These are phyloP conservation scores for Phylloporus sp. DNA, from an alignment of 768 basidiomycete species.

Conservation along the genomic window DNA sequence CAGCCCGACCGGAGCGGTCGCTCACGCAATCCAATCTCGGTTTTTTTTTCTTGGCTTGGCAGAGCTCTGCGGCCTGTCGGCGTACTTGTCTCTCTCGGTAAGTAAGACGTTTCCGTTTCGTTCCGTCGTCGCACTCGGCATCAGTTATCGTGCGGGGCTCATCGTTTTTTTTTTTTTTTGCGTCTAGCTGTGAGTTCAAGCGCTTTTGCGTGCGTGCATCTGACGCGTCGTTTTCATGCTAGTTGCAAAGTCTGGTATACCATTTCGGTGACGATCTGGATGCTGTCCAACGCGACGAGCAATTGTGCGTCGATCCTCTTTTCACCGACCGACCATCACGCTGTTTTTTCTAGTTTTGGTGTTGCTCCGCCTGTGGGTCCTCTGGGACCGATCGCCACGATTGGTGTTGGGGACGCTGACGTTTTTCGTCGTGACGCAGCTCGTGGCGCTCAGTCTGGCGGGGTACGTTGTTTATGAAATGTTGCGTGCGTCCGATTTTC, in stretches of 20 bases:
- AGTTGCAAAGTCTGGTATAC: conserved; percentile 26
- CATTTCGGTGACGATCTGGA: conserved; percentile 26
- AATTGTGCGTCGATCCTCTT: conserved; percentile 28
- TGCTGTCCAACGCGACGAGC: conserved; percentile 32
- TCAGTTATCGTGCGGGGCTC: not conserved
- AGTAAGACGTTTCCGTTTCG: conserved; percentile 1
- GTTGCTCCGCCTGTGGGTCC: conserved; percentile 36
- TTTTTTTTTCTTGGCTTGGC: no score
- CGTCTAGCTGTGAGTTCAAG: conserved; percentile 18
- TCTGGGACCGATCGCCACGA: conserved; percentile 28
- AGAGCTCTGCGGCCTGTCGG: conserved; percentile 22
- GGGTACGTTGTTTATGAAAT: conserved; percentile 25
- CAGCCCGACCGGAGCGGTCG: not conserved
- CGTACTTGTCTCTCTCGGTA: conserved; percentile 13
- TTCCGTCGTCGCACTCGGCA: no score
- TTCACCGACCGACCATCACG: no score
- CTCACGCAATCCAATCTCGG: not conserved
- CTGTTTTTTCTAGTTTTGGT: no score
- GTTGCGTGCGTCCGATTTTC: conserved; percentile 30
- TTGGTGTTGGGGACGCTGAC: conserved; percentile 28
- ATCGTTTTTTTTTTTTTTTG: no score
- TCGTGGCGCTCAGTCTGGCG: conserved; percentile 17
- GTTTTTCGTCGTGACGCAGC: conserved; percentile 30
- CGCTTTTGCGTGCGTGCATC: not conserved
- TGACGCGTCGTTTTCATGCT: conserved; percentile 1